A percentile compares a stretch with the other conserved stretches of the same genome.
Evolutionary conservation across 176 grass and related monocot genomes (phyloP).

Genomic region (Rhynchospora tenuis): DNA sequence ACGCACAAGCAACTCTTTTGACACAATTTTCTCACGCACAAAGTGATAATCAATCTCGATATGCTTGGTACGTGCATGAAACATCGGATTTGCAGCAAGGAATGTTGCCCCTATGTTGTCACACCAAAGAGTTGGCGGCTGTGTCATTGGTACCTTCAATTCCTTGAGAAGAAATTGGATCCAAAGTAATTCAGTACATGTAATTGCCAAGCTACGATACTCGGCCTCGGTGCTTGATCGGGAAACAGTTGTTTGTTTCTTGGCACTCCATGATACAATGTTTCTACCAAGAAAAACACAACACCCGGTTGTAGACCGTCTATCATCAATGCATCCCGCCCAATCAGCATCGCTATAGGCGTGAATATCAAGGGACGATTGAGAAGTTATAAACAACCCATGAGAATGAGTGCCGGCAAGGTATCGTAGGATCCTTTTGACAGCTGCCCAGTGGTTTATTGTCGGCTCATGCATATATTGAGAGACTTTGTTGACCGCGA

Average conservation of each 20-base stretch:
- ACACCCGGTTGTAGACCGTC: neutral
- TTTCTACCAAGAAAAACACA: neutral
- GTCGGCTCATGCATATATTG: neutral
- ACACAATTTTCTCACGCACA: neutral
- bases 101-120: neutral
- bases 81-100: neutral
- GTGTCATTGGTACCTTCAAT: neutral
- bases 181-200: neutral
- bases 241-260: neutral
- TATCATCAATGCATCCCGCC: neutral
- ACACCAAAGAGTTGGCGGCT: neutral
- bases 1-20: neutral
- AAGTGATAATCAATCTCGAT: conserved; percentile 4
- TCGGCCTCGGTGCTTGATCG: neutral
- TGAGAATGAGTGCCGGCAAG: neutral
- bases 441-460: neutral
- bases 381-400: neutral
- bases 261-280: neutral
- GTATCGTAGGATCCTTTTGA: neutral
- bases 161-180: neutral
- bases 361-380: neutral
- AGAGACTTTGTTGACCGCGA: neutral
- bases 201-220: neutral
- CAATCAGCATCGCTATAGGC: neutral
- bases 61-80: neutral